These are phyloP conservation scores for Tetracladium marchalianum DNA, from an alignment of 495 filamentous ascomycete genomes.

Conservation along the genomic window DNA sequence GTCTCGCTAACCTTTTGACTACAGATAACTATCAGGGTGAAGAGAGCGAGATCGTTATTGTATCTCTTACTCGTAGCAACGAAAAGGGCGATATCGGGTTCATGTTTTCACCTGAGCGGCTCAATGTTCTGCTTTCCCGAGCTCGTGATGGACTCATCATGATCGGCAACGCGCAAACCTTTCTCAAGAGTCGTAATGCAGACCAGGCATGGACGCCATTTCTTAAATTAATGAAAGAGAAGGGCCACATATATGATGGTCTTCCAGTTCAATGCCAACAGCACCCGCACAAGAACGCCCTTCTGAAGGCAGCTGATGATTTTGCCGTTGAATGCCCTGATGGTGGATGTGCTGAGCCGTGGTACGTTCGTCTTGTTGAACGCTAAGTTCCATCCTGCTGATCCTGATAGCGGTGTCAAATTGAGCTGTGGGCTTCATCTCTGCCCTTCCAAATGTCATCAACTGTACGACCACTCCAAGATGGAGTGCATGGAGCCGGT, in stretches of 20 bases:
- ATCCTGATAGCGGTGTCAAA: not conserved
- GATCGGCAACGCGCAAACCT: slow-evolving; percentile 61
- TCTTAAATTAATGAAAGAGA: slow-evolving; percentile 42
- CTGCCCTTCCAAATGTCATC: slow-evolving; percentile 55
- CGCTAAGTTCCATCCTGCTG: not conserved
- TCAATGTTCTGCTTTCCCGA: slow-evolving; percentile 65
- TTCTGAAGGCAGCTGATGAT: slow-evolving; percentile 36
- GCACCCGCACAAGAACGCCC: slow-evolving; percentile 40
- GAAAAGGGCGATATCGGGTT: slow-evolving; percentile 56
- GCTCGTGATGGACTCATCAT: slow-evolving; percentile 58
- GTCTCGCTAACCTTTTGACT: not conserved
- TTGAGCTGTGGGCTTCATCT: slow-evolving; percentile 22
- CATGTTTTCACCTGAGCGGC: slow-evolving; percentile 53
- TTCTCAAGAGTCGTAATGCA: slow-evolving; percentile 51
- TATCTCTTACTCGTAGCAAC: slow-evolving; percentile 57
- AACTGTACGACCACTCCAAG: slow-evolving; percentile 55
- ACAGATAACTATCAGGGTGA: slow-evolving; percentile 72
- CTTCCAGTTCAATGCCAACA: slow-evolving; percentile 57
- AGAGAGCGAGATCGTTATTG: slow-evolving; percentile 64
- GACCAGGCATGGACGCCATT: slow-evolving; percentile 44
- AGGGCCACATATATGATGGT: slow-evolving; percentile 53
- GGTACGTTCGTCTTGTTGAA: slow-evolving; percentile 32
- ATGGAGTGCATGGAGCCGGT: slow-evolving; percentile 6
- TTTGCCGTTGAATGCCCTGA: slow-evolving; percentile 57
- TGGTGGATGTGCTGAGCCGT: slow-evolving; percentile 57